Conservation (phyloP, 148 eudicot species). For the Drosera capensis region DNA sequence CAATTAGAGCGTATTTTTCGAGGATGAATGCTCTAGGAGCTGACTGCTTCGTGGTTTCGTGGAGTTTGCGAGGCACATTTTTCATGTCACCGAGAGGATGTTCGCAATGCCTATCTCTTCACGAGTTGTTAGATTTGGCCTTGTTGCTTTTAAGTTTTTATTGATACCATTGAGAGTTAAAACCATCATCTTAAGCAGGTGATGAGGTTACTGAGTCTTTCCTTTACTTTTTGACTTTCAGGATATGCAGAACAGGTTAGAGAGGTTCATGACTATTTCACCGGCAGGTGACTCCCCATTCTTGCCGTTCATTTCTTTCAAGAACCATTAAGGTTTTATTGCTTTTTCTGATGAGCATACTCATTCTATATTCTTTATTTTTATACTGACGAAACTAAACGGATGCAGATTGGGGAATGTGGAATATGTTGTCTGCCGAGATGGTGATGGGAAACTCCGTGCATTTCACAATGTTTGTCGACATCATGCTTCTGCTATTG, state of each 20-base stretch:
- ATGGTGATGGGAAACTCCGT: slow-evolving; percentile 37
- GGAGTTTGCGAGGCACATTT: too few species aligned
- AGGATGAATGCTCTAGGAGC: too few species aligned
- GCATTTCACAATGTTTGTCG: slow-evolving; percentile 97
- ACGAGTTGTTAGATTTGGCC: too few species aligned
- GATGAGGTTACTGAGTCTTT: not conserved
- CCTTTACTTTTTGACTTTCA: slow-evolving; percentile 4
- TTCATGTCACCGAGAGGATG: too few species aligned
- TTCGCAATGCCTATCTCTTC: too few species aligned
- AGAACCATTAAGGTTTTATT: not conserved
- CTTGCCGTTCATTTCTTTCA: not conserved
- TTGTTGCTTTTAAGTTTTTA: not conserved
- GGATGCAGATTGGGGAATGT: slow-evolving; percentile 63
- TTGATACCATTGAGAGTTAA: not conserved
- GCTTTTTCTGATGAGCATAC: not conserved
- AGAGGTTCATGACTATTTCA: slow-evolving; percentile 48
- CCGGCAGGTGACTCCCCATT: slow-evolving; percentile 58
- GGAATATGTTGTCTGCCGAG: slow-evolving; percentile 78
- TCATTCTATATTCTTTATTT: too few species aligned
- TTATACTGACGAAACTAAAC: slow-evolving; percentile 6
- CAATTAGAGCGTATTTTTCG: too few species aligned
- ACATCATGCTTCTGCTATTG: slow-evolving; percentile 88
- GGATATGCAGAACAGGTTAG: slow-evolving; percentile 39
- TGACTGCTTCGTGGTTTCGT: too few species aligned
- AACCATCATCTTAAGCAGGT: not conserved